phyloP scores from a whole-genome alignment of 257 asterid genomes.

The Ajuga chamaepitys region DNA sequence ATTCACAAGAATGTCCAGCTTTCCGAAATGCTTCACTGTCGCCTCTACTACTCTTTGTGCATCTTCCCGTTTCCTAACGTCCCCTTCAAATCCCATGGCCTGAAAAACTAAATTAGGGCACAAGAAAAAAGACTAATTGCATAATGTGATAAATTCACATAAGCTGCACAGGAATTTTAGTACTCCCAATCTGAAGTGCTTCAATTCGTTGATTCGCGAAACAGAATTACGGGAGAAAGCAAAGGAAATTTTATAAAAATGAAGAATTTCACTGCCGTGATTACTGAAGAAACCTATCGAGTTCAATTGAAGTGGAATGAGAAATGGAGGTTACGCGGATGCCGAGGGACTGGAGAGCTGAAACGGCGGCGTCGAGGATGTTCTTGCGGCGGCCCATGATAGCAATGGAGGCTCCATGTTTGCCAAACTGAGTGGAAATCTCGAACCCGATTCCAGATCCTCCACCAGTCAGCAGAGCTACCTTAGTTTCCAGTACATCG shows the following conservation, averaged over 20 bases:
- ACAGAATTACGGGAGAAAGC: no score
- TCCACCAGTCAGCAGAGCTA: slow-evolving; percentile 83
- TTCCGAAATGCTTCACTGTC: slow-evolving; percentile 70
- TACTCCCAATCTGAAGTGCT: no score
- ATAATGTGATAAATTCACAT: no score
- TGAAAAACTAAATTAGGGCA: no score
- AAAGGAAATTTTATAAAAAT: no score
- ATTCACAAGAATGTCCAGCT: slow-evolving; percentile 87
- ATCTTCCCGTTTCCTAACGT: slow-evolving; percentile 73
- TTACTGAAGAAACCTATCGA: no score
- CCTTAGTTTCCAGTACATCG: slow-evolving; percentile 55
- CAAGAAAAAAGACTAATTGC: no score
- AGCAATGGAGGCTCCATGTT: slow-evolving; percentile 85
- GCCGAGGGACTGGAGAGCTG: slow-evolving; percentile 62
- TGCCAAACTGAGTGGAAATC: slow-evolving; percentile 74
- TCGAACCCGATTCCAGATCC: slow-evolving; percentile 89
- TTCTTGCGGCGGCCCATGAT: slow-evolving; percentile 87
- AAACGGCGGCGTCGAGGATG: slow-evolving; percentile 64
- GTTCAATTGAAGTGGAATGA: no score
- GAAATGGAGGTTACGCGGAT: slow-evolving; percentile 36
- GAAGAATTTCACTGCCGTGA: no score
- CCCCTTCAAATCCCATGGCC: slow-evolving; percentile 87
- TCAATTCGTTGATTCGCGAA: no score
- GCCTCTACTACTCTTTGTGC: slow-evolving; percentile 65
- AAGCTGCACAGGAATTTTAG: no score